Evolutionary conservation across 441 rosid species (phyloP).

Genomic region (Gossypium trilobum): DNA sequence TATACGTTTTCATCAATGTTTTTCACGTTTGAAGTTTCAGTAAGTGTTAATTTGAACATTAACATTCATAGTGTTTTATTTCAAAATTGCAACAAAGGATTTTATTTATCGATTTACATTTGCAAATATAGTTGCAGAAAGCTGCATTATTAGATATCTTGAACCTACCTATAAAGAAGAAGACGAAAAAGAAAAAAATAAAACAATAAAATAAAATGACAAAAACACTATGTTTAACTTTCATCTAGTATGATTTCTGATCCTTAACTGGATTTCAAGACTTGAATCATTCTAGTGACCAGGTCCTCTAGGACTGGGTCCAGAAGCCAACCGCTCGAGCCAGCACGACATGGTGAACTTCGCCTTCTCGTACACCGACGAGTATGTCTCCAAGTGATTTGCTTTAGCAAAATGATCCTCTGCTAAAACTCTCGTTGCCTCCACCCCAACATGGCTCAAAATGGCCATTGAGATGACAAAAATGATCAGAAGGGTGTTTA

Average conservation of each 20-base stretch:
- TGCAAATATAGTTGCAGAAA: background rate
- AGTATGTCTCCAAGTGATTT: constrained; percentile 24
- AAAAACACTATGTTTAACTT: background rate
- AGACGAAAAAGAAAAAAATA: background rate
- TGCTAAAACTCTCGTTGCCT: constrained; percentile 26
- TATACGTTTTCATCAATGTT: too few relatives aligned
- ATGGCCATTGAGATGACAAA: constrained; percentile 18
- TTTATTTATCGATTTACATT: background rate
- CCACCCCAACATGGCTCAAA: constrained; percentile 15
- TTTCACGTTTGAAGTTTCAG: too few relatives aligned
- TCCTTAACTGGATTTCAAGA: background rate
- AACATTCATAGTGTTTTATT: background rate
- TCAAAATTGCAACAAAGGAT: background rate
- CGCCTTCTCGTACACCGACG: constrained; percentile 34
- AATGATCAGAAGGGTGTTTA: constrained; percentile 17
- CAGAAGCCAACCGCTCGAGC: constrained; percentile 38
- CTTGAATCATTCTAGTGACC: constrained; percentile 29
- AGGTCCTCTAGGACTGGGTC: constrained; percentile 45
- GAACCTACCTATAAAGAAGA: background rate
- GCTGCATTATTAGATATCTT: background rate
- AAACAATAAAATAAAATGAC: background rate
- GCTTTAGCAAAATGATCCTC: constrained; percentile 25
- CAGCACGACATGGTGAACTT: constrained; percentile 31
- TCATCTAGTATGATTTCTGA: background rate
- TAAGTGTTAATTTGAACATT: too few relatives aligned